Base-by-base conservation (phyloP, 257 asterid genomes). In the Eucommia ulmoides region DNA sequence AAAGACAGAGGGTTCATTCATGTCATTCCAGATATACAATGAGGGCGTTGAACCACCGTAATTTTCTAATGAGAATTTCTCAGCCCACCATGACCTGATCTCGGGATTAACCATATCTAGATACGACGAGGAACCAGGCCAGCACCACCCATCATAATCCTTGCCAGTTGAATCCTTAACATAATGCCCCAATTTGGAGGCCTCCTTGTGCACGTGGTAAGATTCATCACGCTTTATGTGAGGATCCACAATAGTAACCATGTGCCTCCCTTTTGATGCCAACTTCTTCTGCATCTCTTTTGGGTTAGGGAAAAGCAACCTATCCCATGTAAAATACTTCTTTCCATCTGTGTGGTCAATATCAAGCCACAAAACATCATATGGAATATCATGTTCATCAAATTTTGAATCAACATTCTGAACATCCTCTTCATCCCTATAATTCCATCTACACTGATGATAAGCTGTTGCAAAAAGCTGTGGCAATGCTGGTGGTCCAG, bases 141-240 rank as follows among this genome's bases (percentile, higher is more conserved):
- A 91, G 66, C 98, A 91, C 98, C 98, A 91, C 41, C 98, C 98
- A 61, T 91, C 98, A 48, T 73, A 91, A 66, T 91, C 98, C 68
- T 81, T 83, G 56, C 92, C 93, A 48, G 68, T 67, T 23, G 92
- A 69, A 63, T 86, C 98, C 81, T 64, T 91, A 35, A 91, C 93
- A 66, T 91, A 91, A 59, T 79, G 69, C 50, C 98, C 96, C 62
- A 80, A 76, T 49, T 77, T 58, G 1, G 93, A 61, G 52, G 98
- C 98, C 76, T 91, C 98, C 76, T 83, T 75, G 47, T 91, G 98
- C 41, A 91, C 81, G 59, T 61, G 64, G 62, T 91, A 91, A 1
- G 86, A 65, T 0, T 86, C 98, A 22, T 91, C 98, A 61, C 98
- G 65, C 68, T 91, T 91, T 55, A 91, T 91, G 65, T 91, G 98